phyloP scores from a whole-genome alignment of 2,329 filamentous ascomycete species.

The Podosphaera fusca region DNA sequence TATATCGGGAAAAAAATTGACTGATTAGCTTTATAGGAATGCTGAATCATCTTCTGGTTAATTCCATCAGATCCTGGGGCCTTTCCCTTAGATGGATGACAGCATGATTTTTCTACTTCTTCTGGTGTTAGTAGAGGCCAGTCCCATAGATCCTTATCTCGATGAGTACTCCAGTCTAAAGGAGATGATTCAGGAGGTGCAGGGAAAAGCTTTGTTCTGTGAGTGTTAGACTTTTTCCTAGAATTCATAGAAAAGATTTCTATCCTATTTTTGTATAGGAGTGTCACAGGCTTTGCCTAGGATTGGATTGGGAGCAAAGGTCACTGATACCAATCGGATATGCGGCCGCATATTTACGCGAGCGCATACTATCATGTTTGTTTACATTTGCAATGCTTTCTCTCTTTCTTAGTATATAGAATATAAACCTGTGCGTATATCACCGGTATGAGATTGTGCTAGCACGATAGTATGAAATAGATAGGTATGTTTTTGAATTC shows the following conservation, averaged over 20 bases:
- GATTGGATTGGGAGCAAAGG: too few species aligned
- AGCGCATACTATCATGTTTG: too few species aligned
- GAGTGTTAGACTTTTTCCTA: background rate
- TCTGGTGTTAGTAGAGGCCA: background rate
- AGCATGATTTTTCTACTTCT: background rate
- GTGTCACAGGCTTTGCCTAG: background rate
- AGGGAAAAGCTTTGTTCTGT: background rate
- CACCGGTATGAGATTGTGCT: too few species aligned
- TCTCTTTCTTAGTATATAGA: too few species aligned
- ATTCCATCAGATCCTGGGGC: background rate
- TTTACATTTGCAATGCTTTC: too few species aligned
- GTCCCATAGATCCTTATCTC: background rate
- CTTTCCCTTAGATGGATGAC: background rate
- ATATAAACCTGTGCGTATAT: too few species aligned
- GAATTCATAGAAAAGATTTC: background rate
- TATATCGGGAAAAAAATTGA: background rate
- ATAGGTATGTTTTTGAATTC: too few species aligned
- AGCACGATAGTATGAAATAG: too few species aligned
- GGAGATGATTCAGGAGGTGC: background rate
- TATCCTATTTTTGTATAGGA: background rate
- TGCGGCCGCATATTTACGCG: too few species aligned
- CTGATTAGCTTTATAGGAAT: background rate
- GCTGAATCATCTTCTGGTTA: background rate
- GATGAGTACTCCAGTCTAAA: background rate
- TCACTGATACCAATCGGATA: too few species aligned